Base-by-base conservation (phyloP, 257 asterid genomes). In the Rhazya stricta region DNA sequence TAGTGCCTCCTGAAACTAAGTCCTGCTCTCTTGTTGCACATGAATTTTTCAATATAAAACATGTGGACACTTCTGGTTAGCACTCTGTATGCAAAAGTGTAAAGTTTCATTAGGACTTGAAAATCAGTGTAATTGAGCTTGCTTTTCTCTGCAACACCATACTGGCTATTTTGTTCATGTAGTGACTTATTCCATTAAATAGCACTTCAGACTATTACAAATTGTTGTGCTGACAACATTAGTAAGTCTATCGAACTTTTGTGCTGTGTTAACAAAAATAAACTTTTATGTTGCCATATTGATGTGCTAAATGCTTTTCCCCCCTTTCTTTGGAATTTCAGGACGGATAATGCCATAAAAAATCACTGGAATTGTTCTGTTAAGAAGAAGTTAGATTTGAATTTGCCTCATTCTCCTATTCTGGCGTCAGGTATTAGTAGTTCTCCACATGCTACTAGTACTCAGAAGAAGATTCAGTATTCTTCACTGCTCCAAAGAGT, bases 311-410 rank as follows among this genome's bases (percentile, higher is more conserved):
- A 54, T 67, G 63, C 73, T 43, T 39, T 57, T 67, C 39, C 41
- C 53, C 50, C 60, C 68, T 9, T 37, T 37, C 27, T 62, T 58
- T 76, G 76, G 51, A 56, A 60, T 69, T 62, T 54, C 85, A 91
- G 97, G 91, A 87, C 91, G 25, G 96, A 90, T 74, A 91, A 90
- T 81, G 93, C 91, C 46, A 85, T 91, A 70, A 91, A 91, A 86
- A 91, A 90, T 70, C 93, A 91, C 79, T 91, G 95, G 96, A 90
- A 91, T 81, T 86, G 91, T 81, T 86, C 86, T 18, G 50, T 82
- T 72, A 91, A 84, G 84, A 91, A 86, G 83, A 88, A 80, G 74
- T 79, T 81, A 21, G 86, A 88, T 77, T 78, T 84, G 45, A 87
- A 86, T 80, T 71, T 79, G 45, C 90, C 85, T 56, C 72, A 56